Evolutionary conservation across 2,329 filamentous ascomycete species (phyloP), one percentile per base, ranked within the genome.

Genomic region (Cladorrhinum sp.): DNA sequence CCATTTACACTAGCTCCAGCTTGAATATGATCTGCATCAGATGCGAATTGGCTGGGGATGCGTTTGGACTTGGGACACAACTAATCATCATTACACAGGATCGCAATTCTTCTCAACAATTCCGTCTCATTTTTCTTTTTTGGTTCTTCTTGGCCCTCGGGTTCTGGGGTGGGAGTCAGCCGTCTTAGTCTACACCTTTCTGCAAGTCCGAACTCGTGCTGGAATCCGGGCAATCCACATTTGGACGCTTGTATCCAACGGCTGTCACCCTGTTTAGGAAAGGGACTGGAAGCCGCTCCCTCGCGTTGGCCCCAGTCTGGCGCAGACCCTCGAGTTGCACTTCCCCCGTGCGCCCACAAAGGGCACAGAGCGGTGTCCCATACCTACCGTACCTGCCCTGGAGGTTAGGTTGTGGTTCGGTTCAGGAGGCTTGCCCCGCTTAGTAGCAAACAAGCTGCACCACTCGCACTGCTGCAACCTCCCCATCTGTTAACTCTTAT

Each of bases 391-490:
- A 8, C n/a, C n/a, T 46, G 33, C 42, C 42, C 42, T 46, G 42
- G 42, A 46, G 42, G 42, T 20, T 21, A 46, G 42, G 42, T 20
- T 21, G n/a, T 18, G 42, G 42, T 46, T 21, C 42, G 18, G 42
- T 46, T 46, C 42, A 46, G 42, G 42, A 46, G 42, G 16, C 55
- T 28, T 65, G 58, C 61, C 63, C 63, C 63, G 61, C 61, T 57
- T 36, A 58, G 57, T 58, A 60, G 57, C 12, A 36, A 36, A 9
- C 33, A 36, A 36, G 33, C 33, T 36, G 33, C 42, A 62, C 61
- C 42, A 26, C 16, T 50, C 30, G 9, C 36, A 9, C 26, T n/a
- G 6, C 36, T 42, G 36, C 36, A 42, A 16, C 36, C 12, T 42
- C 36, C 14, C 36, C 36, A 14, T 55, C 12, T 46, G n/a, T n/a